Evolutionary conservation across 2,329 filamentous ascomycete genomes (phyloP).

Genomic region (Ophiocordyceps unilateralis): DNA sequence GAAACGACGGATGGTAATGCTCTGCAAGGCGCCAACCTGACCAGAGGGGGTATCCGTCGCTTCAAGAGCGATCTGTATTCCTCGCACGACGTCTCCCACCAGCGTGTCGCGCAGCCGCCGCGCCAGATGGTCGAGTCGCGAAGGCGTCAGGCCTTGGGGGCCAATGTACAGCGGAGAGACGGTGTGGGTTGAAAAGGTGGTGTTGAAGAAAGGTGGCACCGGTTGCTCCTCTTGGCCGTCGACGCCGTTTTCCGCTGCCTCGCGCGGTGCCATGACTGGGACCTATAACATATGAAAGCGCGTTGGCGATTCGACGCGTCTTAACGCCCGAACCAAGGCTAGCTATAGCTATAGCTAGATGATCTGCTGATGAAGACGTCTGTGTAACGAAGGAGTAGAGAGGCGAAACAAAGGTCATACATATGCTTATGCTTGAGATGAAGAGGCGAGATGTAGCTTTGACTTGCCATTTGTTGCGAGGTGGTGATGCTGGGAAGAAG

Average conservation of each 20-base stretch:
- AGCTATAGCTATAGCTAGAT: too few relatives aligned
- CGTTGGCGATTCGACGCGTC: too few relatives aligned
- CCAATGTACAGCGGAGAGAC: conserved; percentile 36
- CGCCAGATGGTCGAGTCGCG: conserved; percentile 25
- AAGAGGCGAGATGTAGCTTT: too few relatives aligned
- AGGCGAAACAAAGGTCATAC: too few relatives aligned
- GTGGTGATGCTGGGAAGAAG: too few relatives aligned
- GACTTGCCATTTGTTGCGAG: too few relatives aligned
- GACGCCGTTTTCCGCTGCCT: neutral
- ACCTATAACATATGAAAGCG: too few relatives aligned
- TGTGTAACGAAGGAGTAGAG: too few relatives aligned
- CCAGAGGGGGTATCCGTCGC: conserved; percentile 21
- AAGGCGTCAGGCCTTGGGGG: conserved; percentile 16
- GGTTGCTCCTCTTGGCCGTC: neutral
- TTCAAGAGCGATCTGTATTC: conserved; percentile 34
- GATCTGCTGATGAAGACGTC: too few relatives aligned
- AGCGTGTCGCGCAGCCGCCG: conserved; percentile 34
- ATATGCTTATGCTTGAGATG: too few relatives aligned
- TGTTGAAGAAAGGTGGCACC: conserved; percentile 31
- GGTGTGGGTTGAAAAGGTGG: conserved; percentile 38
- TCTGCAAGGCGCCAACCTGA: conserved; percentile 24
- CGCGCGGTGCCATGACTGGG: neutral
- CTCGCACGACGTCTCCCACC: conserved; percentile 42
- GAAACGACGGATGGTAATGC: conserved; percentile 31
- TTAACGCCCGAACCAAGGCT: too few relatives aligned